Conservation (phyloP, 139 green algal genomes). For the Tetraselmis striata region DNA sequence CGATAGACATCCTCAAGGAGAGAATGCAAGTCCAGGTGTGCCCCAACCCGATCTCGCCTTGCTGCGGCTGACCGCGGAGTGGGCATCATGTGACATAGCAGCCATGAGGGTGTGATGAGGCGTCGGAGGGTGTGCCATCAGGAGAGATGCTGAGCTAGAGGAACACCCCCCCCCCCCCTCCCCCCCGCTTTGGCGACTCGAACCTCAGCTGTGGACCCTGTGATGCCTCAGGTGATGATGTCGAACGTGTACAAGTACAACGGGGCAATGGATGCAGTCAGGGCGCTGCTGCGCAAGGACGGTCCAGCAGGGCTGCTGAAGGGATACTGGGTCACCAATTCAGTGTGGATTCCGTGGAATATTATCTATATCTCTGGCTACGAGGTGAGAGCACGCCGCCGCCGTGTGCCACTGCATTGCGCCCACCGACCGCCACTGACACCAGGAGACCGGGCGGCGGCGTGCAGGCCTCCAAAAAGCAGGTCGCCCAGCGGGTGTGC, state of each 20-base stretch:
- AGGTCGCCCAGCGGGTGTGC: neutral
- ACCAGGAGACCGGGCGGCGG: neutral
- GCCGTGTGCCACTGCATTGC: no score
- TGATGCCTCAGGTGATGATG: neutral
- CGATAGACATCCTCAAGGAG: constrained; percentile 90
- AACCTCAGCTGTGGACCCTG: neutral
- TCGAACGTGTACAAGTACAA: constrained; percentile 5
- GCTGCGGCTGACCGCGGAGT: no score
- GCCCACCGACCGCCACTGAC: no score
- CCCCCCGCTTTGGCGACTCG: no score
- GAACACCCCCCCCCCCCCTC: no score
- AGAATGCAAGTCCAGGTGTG: constrained; percentile 55
- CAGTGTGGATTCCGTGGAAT: constrained; percentile 79
- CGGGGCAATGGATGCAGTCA: constrained; percentile 8
- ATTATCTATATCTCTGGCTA: constrained; percentile 67
- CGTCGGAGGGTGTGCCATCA: no score
- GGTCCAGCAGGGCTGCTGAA: constrained; percentile 22
- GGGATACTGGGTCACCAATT: constrained; percentile 43
- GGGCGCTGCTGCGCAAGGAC: constrained; percentile 11
- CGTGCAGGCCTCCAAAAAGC: neutral
- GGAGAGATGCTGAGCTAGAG: no score
- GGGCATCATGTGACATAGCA: no score
- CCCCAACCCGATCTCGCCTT: no score
- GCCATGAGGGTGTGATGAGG: no score
- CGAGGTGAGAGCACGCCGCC: no score